Evolutionary conservation across 2,329 filamentous ascomycete species (phyloP).

Genomic region (Talaromyces sp.): DNA sequence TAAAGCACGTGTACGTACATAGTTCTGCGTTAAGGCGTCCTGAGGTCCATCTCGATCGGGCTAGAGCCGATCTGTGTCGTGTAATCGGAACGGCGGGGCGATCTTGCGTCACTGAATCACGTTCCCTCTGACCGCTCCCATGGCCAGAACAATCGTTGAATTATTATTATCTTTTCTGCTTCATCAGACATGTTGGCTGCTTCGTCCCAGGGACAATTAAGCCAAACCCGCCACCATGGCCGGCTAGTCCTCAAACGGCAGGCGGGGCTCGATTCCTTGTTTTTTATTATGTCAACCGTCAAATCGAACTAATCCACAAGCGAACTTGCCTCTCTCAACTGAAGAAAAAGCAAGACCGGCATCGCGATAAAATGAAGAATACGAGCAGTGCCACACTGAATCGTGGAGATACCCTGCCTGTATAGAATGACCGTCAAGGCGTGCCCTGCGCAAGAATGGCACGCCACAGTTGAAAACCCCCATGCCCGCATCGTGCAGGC

Average conservation of each 20-base stretch:
- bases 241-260: neutral
- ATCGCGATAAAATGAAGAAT: neutral
- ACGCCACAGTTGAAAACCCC: neutral
- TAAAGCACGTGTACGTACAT: neutral
- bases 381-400: neutral
- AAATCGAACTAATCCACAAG: too few relatives aligned
- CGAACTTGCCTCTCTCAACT: neutral
- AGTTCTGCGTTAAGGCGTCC: neutral
- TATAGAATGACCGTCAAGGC: neutral
- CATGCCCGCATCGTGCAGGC: neutral
- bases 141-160: neutral
- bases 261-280: neutral
- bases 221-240: neutral
- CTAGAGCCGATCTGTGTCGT: neutral
- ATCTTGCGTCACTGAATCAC: neutral
- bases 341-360: neutral
- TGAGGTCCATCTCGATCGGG: neutral
- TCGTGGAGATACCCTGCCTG: neutral
- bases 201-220: neutral
- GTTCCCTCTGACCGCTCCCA: neutral
- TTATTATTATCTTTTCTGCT: too few relatives aligned
- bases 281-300: too few relatives aligned
- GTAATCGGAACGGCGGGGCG: neutral
- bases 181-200: neutral
- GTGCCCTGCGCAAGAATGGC: neutral